Evolutionary conservation across 2,329 filamentous ascomycete genomes (phyloP), one percentile per base, ranked within the genome.

Genomic region (Neofusicoccum laricinum): DNA sequence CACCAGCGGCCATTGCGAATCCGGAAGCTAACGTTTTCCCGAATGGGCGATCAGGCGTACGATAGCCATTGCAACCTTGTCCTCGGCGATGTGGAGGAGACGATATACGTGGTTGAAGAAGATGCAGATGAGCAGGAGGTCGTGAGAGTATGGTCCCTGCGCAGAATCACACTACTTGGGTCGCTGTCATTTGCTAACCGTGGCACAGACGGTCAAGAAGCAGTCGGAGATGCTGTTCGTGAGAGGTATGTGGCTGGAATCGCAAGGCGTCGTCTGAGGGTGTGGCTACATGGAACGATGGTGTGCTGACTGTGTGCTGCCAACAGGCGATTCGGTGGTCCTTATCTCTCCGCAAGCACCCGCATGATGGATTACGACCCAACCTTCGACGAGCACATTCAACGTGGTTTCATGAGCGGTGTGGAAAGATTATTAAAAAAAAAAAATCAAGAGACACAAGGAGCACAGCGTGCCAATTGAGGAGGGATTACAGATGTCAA

Each of bases 201-300:
- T 61, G 21, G 25, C 36, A 48, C 58, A 96, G 91, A 97, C 93
- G 14, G 88, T 95, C 67, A 96, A 94, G 81, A 96, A 96, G 80
- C 96, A 97, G 78, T 96, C 93, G 48, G 95, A 98, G 77, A 99
- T 99, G 95, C 82, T 99, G 19, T 99, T 99, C 77, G 94, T 99
- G 65, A 85, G 95, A 91, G 94, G 93, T 94, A 80, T 67, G 85
- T 12, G 19, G 17, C 32, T 38, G 10, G n/a, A 32, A 12, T 36
- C 11, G 11, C 17, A 17, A 38, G 30, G 5, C 11, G 38, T 57
- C 38, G 77, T n/a, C 12, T 46, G 4, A 25, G 62, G 7, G 30
- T 6, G 15, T 34, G 38, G 11, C 32, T n/a, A 21, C 48, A 65
- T 59, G 64, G 66, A 32, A 40, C n/a, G 45, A 68, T 36, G 25